A percentile compares a stretch with the other conserved stretches of the same genome.
Evolutionary conservation across 192 early-diverging fungal species (phyloP).

Genomic region (Gaertneriomyces sp.): DNA sequence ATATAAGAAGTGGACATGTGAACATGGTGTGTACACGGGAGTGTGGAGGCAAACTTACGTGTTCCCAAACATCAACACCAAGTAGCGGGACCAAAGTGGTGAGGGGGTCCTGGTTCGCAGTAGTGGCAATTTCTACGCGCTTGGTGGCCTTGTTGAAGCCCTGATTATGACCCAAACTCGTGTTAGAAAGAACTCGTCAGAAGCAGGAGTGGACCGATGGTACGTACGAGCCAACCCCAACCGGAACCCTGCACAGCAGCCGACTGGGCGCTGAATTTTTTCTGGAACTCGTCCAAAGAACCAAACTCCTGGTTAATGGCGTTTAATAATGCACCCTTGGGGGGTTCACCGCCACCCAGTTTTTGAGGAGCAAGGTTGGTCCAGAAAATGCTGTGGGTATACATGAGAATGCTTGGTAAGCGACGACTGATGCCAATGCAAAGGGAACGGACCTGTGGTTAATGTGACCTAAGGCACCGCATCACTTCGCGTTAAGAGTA

Average conservation of each 20-base stretch:
- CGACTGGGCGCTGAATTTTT: constrained; percentile 72
- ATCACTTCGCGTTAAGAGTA: background rate
- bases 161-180: constrained; percentile 21
- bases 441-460: constrained; percentile 33
- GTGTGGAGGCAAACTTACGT: constrained; percentile 45
- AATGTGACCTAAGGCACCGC: constrained; percentile 26
- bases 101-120: constrained; percentile 85
- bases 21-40: too few species aligned
- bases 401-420: background rate
- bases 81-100: constrained; percentile 68
- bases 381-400: constrained; percentile 88
- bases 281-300: constrained; percentile 72
- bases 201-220: background rate
- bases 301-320: constrained; percentile 84
- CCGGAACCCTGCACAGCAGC: constrained; percentile 87
- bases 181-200: too few species aligned
- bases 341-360: constrained; percentile 71
- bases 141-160: constrained; percentile 77
- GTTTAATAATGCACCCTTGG: constrained; percentile 59
- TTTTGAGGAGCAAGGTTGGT: constrained; percentile 81
- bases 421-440: background rate
- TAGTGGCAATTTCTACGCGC: constrained; percentile 80
- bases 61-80: constrained; percentile 94
- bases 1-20: too few species aligned
- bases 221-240: constrained; percentile 85